Evolutionary conservation across 2,329 filamentous ascomycete species (phyloP), one percentile per base, ranked within the genome.

Genomic region (Neofusicoccum sp.): DNA sequence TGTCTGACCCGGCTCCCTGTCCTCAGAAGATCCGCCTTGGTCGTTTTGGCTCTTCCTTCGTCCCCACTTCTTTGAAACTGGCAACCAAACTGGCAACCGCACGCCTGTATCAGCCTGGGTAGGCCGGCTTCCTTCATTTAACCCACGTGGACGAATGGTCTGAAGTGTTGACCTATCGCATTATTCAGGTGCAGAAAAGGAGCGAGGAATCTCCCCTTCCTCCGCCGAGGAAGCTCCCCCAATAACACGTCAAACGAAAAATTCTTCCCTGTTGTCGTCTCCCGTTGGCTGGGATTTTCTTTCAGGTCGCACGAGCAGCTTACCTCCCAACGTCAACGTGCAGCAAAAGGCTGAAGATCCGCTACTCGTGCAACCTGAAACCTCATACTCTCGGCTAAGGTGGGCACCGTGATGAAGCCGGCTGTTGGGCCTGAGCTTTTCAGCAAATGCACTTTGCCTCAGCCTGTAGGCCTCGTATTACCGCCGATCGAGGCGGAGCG

Each of bases 61-160:
- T n/a, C 38, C 33, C 51, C 38, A 43, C 51, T 56, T 56, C 38
- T 56, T 12, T 43, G 51, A 43, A 56, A 43, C 51, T n/a, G 51
- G 47, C n/a, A n/a, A n/a, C n/a, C n/a, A n/a, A n/a, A n/a, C n/a
- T n/a, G n/a, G 51, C 36, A 56, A 56, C 51, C 24, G 26, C 51
- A 34, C 26, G n/a, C 28, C 20, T 33, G 51, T 56, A 28, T 43
- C 36, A 33, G 36, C 36, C 51, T 43, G 28, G 26, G n/a, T 11
- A 33, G 4, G n/a, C 38, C 14, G 16, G 9, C 14, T 34, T 16
- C 20, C 31, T 24, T 24, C 34, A 14, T 43, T 31, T 4, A 14
- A 20, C 41, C 51, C 51, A 56, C 51, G 51, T 56, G 51, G 51
- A 56, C 51, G 51, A 56, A 56, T 56, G 6, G 16, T 7, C 7